Conservation (phyloP, 2,329 filamentous ascomycete genomes). For the Ascochyta pisi region DNA sequence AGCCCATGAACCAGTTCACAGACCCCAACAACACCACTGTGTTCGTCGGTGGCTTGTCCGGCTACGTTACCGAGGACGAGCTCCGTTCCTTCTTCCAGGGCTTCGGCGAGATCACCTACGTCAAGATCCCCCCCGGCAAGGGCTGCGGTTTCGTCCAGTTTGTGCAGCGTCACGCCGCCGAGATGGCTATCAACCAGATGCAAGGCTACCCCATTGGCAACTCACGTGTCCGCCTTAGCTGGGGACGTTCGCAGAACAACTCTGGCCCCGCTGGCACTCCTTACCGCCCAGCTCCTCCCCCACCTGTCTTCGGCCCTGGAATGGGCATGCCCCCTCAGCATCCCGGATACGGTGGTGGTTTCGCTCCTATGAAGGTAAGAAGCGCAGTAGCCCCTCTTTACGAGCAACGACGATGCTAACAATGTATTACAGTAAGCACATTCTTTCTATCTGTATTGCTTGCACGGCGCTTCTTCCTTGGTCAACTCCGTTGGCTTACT, state of each 20-base stretch:
- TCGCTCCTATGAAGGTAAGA: slow-evolving; percentile 70
- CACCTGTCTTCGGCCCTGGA: slow-evolving; percentile 70
- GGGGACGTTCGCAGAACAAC: slow-evolving; percentile 99
- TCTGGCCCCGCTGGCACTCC: slow-evolving; percentile 94
- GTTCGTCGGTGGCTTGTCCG: slow-evolving; percentile 94
- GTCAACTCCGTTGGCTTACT: slow-evolving; percentile 45
- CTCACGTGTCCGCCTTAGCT: slow-evolving; percentile 94
- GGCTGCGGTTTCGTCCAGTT: slow-evolving; percentile 99
- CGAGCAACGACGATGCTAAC: slow-evolving; percentile 21
- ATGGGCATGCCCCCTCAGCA: slow-evolving; percentile 71
- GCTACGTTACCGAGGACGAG: slow-evolving; percentile 98
- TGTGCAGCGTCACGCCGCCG: slow-evolving; percentile 95
- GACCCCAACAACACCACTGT: slow-evolving; percentile 99
- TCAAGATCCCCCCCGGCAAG: slow-evolving; percentile 99
- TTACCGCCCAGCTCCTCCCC: slow-evolving; percentile 89
- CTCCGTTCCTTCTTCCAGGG: slow-evolving; percentile 99
- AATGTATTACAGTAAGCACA: slow-evolving; percentile 43
- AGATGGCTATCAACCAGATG: slow-evolving; percentile 99
- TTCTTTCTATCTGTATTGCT: slow-evolving; percentile 46
- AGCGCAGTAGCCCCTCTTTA: not conserved
- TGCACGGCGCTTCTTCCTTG: slow-evolving; percentile 44
- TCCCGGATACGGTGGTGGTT: slow-evolving; percentile 64
- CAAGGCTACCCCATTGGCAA: slow-evolving; percentile 99
- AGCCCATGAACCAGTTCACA: slow-evolving; percentile 99
- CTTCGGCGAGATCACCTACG: slow-evolving; percentile 98